A percentile compares a stretch with the other conserved stretches of the same genome.
These are phyloP conservation scores for Pseudoturritis turrita DNA, from an alignment of 345 rosid species.

Conservation along the genomic window DNA sequence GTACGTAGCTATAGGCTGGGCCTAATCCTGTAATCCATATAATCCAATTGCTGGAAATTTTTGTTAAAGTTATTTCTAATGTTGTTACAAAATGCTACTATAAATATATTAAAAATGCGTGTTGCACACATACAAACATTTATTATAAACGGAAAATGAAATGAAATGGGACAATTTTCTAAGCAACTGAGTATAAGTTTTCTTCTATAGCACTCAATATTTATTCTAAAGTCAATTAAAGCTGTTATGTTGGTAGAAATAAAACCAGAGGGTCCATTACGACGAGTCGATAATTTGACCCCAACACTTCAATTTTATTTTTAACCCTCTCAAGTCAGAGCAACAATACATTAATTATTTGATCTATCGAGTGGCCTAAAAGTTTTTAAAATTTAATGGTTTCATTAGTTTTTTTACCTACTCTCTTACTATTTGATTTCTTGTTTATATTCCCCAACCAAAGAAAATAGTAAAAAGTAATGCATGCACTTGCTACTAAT, in stretches of 20 bases:
- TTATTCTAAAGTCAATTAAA: constrained; percentile 22
- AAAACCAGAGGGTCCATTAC: not conserved
- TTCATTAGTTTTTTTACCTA: not conserved
- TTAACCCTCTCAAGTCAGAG: not conserved
- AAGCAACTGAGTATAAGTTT: constrained; percentile 1
- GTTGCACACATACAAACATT: not conserved
- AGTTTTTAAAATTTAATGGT: not conserved
- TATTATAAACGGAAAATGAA: not conserved
- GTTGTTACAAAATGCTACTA: not conserved
- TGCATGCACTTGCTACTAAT: not conserved
- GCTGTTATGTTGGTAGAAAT: not conserved
- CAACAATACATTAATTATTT: not conserved
- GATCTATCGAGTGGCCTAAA: not conserved
- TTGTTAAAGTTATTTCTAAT: no score
- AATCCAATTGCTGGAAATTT: not conserved
- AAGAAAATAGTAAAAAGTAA: not conserved
- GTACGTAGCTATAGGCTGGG: not conserved
- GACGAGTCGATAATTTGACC: constrained; percentile 12
- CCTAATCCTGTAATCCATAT: constrained; percentile 22
- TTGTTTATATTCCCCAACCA: not conserved
- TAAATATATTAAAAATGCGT: not conserved
- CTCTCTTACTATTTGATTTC: not conserved
- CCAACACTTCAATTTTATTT: not conserved
- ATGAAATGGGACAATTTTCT: constrained; percentile 10
- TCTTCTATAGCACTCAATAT: constrained; percentile 16